These are phyloP conservation scores for Xylariaceae sp. DNA, from an alignment of 2,329 filamentous ascomycete genomes.

Conservation along the genomic window DNA sequence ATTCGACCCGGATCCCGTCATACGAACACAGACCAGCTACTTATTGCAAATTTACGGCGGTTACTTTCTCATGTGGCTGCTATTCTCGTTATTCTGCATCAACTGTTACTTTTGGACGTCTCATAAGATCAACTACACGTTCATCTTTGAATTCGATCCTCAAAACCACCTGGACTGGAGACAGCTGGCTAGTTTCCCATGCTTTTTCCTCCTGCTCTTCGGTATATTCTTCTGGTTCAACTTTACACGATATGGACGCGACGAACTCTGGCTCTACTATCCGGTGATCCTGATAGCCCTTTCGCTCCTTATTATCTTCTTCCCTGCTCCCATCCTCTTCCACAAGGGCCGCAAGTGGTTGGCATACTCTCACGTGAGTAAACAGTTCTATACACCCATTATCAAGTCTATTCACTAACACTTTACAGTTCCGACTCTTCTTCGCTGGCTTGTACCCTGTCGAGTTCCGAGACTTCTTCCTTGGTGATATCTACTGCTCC, in stretches of 20 bases:
- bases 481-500: constrained; percentile 97
- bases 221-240: constrained; percentile 87
- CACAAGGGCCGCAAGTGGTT: constrained; percentile 79
- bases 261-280: constrained; percentile 75
- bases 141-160: constrained; percentile 94
- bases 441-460: constrained; percentile 86
- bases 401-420: constrained; percentile 27
- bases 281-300: constrained; percentile 73
- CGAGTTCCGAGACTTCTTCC: constrained; percentile 94
- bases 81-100: constrained; percentile 79
- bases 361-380: constrained; percentile 75
- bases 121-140: constrained; percentile 89
- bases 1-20: constrained; percentile 41
- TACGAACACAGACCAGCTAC: constrained; percentile 56
- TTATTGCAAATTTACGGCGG: constrained; percentile 87
- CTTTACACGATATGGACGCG: constrained; percentile 63
- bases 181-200: constrained; percentile 78
- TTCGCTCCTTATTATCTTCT: constrained; percentile 62
- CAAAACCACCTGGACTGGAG: constrained; percentile 85
- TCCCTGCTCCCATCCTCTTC: constrained; percentile 70
- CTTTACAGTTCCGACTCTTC: constrained; percentile 68
- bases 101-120: constrained; percentile 77
- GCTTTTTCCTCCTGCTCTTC: constrained; percentile 71
- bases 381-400: background rate
- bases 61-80: constrained; percentile 76